Percentiles rank a stretch among this genome's conserved stretches.
Conservation (phyloP, 1,284 basidiomycete species). For the Fomes fomentarius region DNA sequence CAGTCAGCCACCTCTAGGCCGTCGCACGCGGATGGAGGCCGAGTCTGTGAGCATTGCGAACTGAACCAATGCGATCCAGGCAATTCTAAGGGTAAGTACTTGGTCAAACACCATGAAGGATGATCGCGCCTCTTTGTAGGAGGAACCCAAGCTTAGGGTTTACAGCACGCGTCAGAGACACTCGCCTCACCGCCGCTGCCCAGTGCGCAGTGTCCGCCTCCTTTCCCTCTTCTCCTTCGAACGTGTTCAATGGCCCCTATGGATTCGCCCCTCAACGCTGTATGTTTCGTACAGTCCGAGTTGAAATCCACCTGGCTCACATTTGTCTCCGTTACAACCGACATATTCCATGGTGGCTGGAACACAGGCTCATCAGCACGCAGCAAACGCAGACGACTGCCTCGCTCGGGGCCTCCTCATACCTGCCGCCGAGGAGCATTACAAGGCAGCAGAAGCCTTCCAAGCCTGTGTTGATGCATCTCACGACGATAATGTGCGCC, state of each 20-base stretch:
- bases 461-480: conserved; percentile 69
- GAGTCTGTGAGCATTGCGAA: no score
- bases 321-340: no score
- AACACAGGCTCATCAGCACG: conserved; percentile 77
- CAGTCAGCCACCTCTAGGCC: no score
- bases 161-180: not conserved
- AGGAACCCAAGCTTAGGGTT: conserved; percentile 19
- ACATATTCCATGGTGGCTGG: not conserved
- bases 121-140: no score
- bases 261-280: conserved; percentile 39
- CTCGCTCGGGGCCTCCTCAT: conserved; percentile 64
- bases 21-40: no score
- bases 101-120: no score
- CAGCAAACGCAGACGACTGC: conserved; percentile 76
- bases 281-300: conserved; percentile 22
- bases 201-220: not conserved
- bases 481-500: conserved; percentile 66
- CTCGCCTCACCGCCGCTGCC: conserved; percentile 5
- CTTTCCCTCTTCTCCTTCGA: conserved; percentile 4
- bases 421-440: conserved; percentile 64
- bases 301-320: not conserved
- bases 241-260: conserved; percentile 31
- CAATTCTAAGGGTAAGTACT: no score
- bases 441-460: conserved; percentile 75
- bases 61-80: no score